Percentiles rank a stretch among this genome's conserved stretches.
Conservation (phyloP, 2,329 filamentous ascomycete genomes). For the Talaromyces rugulosus region DNA sequence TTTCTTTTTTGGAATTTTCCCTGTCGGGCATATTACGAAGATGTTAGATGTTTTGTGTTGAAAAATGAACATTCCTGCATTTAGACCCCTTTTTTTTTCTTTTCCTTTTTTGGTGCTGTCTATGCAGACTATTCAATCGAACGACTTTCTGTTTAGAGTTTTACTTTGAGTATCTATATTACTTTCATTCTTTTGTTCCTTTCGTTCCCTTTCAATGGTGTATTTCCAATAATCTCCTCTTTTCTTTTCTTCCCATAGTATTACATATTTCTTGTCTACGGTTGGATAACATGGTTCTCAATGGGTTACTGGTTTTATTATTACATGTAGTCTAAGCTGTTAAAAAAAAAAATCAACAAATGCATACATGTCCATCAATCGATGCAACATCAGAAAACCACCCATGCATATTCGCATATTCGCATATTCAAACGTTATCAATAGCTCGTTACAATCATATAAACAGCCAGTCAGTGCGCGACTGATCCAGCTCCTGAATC, state of each 20-base stretch:
- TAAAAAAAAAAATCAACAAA: neutral
- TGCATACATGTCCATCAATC: neutral
- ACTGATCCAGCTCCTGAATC: constrained; percentile 37
- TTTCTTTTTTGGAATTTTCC: neutral
- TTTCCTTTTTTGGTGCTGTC: neutral
- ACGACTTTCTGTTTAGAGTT: neutral
- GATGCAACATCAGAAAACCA: neutral
- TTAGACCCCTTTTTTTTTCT: neutral
- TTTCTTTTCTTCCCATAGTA: neutral
- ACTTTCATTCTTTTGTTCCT: neutral
- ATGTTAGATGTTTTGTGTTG: constrained; percentile 4
- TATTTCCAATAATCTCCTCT: neutral
- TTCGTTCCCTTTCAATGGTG: neutral
- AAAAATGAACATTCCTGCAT: neutral
- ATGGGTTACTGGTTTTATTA: neutral
- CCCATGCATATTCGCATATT: neutral
- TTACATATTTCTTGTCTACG: neutral
- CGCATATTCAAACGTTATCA: no score
- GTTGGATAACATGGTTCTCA: neutral
- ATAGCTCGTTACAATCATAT: constrained; percentile 23
- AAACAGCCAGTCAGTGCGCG: constrained; percentile 38
- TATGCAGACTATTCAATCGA: neutral
- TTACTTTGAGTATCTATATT: neutral
- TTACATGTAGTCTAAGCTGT: neutral
- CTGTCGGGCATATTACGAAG: neutral